Evolutionary conservation across 441 rosid genomes (phyloP).

Genomic region (Eruca vesicaria): DNA sequence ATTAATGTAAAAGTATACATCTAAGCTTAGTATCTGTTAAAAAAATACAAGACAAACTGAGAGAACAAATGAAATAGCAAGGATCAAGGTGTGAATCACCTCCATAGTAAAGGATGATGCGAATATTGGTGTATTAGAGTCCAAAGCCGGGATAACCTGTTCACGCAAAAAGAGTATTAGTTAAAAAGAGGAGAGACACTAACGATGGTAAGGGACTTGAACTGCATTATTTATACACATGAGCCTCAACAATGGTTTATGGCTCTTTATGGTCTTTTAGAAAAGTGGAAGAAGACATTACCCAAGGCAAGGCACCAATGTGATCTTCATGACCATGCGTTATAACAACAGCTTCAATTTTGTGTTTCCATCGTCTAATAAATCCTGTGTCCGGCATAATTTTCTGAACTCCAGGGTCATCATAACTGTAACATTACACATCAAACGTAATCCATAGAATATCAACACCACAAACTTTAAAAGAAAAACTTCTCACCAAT

Average conservation of each 20-base stretch:
- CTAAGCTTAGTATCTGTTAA: background rate
- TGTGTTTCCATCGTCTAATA: constrained; percentile 91
- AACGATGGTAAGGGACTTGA: background rate
- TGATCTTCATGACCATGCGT: constrained; percentile 99
- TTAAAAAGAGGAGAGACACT: background rate
- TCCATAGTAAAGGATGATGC: constrained; percentile 98
- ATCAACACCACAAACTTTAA: constrained; percentile 14
- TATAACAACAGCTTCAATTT: constrained; percentile 94
- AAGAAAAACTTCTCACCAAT: background rate
- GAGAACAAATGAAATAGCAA: background rate
- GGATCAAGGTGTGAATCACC: constrained; percentile 44
- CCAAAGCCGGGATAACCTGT: constrained; percentile 95
- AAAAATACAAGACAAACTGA: background rate
- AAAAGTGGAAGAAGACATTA: constrained; percentile 61
- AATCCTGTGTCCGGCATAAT: constrained; percentile 93
- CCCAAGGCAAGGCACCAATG: constrained; percentile 99
- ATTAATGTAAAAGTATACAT: background rate
- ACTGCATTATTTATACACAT: background rate
- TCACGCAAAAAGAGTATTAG: constrained; percentile 18
- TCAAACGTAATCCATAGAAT: constrained; percentile 1
- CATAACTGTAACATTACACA: constrained; percentile 56
- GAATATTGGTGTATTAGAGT: constrained; percentile 74
- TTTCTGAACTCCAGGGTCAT: constrained; percentile 94
- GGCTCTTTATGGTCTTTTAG: background rate
- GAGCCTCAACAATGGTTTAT: background rate